These are phyloP conservation scores for Suillus weaverae DNA, from an alignment of 768 basidiomycete species.

Conservation along the genomic window DNA sequence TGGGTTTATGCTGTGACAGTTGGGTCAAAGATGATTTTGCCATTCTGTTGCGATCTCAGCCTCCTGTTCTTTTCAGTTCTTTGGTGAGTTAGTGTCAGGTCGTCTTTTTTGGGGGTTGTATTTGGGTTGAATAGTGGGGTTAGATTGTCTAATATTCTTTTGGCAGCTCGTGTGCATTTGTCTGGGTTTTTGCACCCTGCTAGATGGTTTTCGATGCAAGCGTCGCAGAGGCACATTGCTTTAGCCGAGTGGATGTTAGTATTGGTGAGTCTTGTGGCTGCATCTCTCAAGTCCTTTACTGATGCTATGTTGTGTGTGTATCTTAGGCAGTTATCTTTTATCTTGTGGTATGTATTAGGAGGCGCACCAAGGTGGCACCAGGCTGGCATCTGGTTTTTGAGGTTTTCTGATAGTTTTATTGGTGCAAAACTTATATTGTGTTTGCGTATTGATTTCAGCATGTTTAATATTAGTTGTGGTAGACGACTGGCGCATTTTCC, in stretches of 20 bases:
- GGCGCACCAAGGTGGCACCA: neutral
- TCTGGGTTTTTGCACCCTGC: neutral
- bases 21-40: neutral
- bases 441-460: neutral
- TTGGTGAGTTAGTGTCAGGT: neutral
- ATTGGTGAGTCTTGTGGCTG: neutral
- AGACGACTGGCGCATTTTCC: neutral
- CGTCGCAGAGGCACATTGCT: neutral
- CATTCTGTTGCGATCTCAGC: too few relatives aligned
- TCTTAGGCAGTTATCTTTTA: neutral
- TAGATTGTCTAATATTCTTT: neutral
- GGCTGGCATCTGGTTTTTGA: neutral
- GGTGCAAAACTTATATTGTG: neutral
- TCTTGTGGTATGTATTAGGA: neutral
- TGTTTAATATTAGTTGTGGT: neutral
- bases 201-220: neutral
- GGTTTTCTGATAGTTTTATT: neutral
- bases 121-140: neutral
- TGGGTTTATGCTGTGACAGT: neutral
- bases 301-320: neutral
- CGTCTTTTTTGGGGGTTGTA: neutral
- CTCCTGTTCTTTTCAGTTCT: constrained; percentile 6
- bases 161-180: neutral
- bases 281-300: neutral
- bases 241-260: neutral